Evolutionary conservation across 1,284 basidiomycete genomes (phyloP).

Genomic region (Cryptococcus deneoformans): DNA sequence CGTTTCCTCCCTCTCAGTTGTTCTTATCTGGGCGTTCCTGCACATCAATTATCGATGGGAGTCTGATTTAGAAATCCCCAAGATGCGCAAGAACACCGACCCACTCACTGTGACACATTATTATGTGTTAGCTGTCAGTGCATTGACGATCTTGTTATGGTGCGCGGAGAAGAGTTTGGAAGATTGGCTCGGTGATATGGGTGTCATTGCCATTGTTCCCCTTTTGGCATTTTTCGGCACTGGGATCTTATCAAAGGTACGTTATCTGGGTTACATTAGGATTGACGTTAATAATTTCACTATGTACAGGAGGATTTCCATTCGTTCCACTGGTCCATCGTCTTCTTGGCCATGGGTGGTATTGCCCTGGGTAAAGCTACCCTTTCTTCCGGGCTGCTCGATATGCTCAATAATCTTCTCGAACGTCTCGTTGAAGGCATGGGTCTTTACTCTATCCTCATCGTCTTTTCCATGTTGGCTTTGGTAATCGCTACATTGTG

Average conservation of each 20-base stretch:
- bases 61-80: conserved; percentile 73
- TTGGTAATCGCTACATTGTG: conserved; percentile 63
- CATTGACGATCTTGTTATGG: conserved; percentile 89
- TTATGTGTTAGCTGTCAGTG: conserved; percentile 81
- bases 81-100: conserved; percentile 77
- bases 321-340: conserved; percentile 90
- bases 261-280: conserved; percentile 17
- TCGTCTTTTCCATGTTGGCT: conserved; percentile 80
- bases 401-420: conserved; percentile 69
- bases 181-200: conserved; percentile 87
- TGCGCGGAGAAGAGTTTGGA: conserved; percentile 84
- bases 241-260: conserved; percentile 87
- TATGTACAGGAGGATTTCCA: conserved; percentile 81
- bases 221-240: conserved; percentile 94
- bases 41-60: conserved; percentile 84
- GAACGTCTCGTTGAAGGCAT: conserved; percentile 67
- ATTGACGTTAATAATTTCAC: neutral
- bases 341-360: conserved; percentile 96
- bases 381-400: conserved; percentile 80
- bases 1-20: conserved; percentile 77
- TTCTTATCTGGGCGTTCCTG: conserved; percentile 89
- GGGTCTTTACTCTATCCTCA: conserved; percentile 74
- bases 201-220: conserved; percentile 91
- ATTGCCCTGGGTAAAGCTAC: conserved; percentile 96
- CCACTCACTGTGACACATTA: conserved; percentile 80